Evolutionary conservation across 345 rosid species (phyloP).

Genomic region (Rhodomyrtus tomentosa): DNA sequence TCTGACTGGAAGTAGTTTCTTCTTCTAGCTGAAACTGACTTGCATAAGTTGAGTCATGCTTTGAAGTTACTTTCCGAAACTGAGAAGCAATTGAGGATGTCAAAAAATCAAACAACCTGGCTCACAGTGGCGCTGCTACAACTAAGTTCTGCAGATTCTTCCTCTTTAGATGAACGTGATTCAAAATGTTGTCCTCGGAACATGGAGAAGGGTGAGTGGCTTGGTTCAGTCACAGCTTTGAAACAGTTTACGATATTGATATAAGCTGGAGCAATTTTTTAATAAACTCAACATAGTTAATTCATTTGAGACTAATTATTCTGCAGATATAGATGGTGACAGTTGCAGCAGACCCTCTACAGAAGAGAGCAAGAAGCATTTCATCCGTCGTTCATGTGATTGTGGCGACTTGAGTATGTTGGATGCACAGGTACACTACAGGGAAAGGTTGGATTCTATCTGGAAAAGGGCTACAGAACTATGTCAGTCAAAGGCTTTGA

Average conservation of each 20-base stretch:
- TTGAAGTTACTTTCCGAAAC: constrained; percentile 84
- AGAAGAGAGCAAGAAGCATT: constrained; percentile 36
- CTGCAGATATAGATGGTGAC: constrained; percentile 30
- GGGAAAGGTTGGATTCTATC: constrained; percentile 45
- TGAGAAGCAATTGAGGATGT: constrained; percentile 81
- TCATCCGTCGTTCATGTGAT: constrained; percentile 24
- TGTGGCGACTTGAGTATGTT: constrained; percentile 18
- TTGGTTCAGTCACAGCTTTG: background rate
- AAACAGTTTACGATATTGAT: background rate
- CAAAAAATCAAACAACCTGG: constrained; percentile 95
- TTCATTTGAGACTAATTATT: background rate
- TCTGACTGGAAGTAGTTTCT: background rate
- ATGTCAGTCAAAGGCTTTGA: constrained; percentile 68
- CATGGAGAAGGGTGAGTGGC: constrained; percentile 35
- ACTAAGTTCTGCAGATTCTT: constrained; percentile 51
- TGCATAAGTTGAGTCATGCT: constrained; percentile 63
- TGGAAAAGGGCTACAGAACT: constrained; percentile 59
- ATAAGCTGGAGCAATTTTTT: background rate
- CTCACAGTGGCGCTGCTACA: constrained; percentile 91
- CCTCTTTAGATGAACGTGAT: constrained; percentile 28
- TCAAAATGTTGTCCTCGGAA: constrained; percentile 31
- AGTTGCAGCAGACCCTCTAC: constrained; percentile 39
- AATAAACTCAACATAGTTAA: background rate
- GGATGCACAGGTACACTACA: constrained; percentile 24
- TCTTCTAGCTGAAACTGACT: constrained; percentile 62